Percentiles rank a stretch among this genome's conserved stretches.
Evolutionary conservation across 768 basidiomycete genomes (phyloP).

Genomic region (Panaeolus papilionaceus): DNA sequence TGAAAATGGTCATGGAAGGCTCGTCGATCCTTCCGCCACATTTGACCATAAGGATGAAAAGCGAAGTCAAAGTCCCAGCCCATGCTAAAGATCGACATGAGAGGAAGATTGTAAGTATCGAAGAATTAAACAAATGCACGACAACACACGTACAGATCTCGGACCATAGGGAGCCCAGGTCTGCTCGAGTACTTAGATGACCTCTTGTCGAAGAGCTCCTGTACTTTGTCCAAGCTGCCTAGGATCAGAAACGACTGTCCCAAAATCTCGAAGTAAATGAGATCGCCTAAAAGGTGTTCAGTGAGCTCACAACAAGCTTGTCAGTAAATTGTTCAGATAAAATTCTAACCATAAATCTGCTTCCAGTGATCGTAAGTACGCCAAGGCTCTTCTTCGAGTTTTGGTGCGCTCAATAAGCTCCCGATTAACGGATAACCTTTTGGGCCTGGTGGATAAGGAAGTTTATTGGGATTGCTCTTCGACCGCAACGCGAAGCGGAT

Average conservation of each 20-base stretch:
- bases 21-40: conserved; percentile 15
- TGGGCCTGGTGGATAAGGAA: conserved; percentile 62
- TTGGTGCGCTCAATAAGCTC: conserved; percentile 50
- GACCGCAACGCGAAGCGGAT: background rate
- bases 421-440: conserved; percentile 56
- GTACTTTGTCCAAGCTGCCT: conserved; percentile 34
- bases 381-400: background rate
- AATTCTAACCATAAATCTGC: background rate
- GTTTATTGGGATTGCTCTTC: conserved; percentile 15
- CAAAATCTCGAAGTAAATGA: conserved; percentile 50
- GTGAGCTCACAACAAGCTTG: background rate
- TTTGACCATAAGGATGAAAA: background rate
- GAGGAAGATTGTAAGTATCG: background rate
- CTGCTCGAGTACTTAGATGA: conserved; percentile 57
- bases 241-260: conserved; percentile 28
- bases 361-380: background rate
- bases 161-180: conserved; percentile 41
- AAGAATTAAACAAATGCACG: too few relatives aligned
- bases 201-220: conserved; percentile 58
- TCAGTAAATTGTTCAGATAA: background rate
- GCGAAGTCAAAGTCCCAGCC: background rate
- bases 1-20: conserved; percentile 9
- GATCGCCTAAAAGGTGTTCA: conserved; percentile 41
- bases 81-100: background rate
- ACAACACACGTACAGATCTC: conserved; percentile 40